phyloP scores from a whole-genome alignment of 352 stramenopile genomes.

The Phytophthora quininea region DNA sequence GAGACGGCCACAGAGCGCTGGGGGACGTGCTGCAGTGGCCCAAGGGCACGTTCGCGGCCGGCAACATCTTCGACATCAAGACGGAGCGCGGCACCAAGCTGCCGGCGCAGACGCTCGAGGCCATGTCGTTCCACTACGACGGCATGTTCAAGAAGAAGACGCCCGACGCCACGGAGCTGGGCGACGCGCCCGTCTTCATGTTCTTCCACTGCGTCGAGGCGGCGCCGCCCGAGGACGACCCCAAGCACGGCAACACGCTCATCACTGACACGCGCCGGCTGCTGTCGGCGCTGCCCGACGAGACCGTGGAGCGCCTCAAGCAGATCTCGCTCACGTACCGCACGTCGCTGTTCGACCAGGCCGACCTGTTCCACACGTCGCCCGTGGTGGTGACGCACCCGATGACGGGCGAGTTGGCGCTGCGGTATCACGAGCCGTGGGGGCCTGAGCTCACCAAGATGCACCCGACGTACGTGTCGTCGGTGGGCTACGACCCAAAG shows the following conservation, averaged over 20 bases:
- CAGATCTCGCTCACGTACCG: slow-evolving; percentile 24
- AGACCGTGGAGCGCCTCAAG: slow-evolving; percentile 27
- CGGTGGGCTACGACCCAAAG: slow-evolving; percentile 19
- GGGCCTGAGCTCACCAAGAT: slow-evolving; percentile 30
- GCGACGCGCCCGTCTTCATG: slow-evolving; percentile 26
- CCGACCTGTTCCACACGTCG: slow-evolving; percentile 14
- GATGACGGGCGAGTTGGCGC: slow-evolving; percentile 18
- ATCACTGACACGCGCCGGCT: slow-evolving; percentile 30
- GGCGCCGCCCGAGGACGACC: slow-evolving; percentile 20
- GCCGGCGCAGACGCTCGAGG: slow-evolving; percentile 23
- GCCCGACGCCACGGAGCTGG: slow-evolving; percentile 23
- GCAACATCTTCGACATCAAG: slow-evolving; percentile 30
- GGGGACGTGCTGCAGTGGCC: slow-evolving; percentile 30
- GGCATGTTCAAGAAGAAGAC: slow-evolving; percentile 36
- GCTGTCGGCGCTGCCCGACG: slow-evolving; percentile 17
- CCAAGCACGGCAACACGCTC: slow-evolving; percentile 27
- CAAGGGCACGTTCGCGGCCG: slow-evolving; percentile 22
- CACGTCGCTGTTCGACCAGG: slow-evolving; percentile 17
- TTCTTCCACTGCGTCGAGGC: slow-evolving; percentile 29
- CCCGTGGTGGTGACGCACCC: slow-evolving; percentile 22
- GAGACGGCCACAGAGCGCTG: slow-evolving; percentile 21
- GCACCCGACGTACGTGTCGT: slow-evolving; percentile 32
- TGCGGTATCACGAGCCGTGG: slow-evolving; percentile 26
- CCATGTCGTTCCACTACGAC: slow-evolving; percentile 31
- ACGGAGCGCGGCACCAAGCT: slow-evolving; percentile 16